phyloP scores from a whole-genome alignment of 306 rosid genomes.

The Castanospermum australe region DNA sequence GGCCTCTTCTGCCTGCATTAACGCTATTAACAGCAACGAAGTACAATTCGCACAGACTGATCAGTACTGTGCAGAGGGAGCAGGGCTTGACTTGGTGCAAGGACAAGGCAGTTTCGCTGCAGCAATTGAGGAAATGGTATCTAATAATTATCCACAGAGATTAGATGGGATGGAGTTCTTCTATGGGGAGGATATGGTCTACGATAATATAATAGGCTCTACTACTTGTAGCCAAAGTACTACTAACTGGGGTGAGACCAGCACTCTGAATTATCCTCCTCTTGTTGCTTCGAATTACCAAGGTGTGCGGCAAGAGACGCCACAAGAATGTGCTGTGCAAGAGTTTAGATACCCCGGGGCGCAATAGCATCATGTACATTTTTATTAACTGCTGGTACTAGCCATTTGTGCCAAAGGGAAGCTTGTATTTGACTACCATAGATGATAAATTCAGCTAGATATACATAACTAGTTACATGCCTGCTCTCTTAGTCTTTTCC shows the following conservation, averaged over 20 bases:
- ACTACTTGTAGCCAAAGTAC: conserved; percentile 5
- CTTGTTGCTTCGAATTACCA: conserved; percentile 26
- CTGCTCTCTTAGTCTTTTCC: background rate
- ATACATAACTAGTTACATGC: background rate
- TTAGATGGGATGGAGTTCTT: conserved; percentile 62
- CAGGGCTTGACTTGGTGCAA: conserved; percentile 31
- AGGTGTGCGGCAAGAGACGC: conserved; percentile 24
- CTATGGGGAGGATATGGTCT: conserved; percentile 36
- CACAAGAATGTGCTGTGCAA: conserved; percentile 34
- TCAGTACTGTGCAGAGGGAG: conserved; percentile 12
- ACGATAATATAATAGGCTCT: conserved; percentile 31
- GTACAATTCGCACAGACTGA: conserved; percentile 31
- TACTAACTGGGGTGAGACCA: conserved; percentile 49
- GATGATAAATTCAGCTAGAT: conserved; percentile 16
- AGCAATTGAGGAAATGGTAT: conserved; percentile 40
- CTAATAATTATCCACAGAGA: conserved; percentile 34
- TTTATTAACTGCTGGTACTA: conserved; percentile 27
- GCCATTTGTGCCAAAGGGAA: conserved; percentile 8
- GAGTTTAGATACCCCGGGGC: conserved; percentile 39
- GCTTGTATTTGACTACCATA: conserved; percentile 19
- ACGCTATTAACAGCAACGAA: conserved; percentile 6
- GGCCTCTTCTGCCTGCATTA: conserved; percentile 26
- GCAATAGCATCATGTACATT: conserved; percentile 29
- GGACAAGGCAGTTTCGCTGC: conserved; percentile 41
- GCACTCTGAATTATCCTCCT: conserved; percentile 42